Percentiles rank a stretch among this genome's conserved stretches.
These are phyloP conservation scores for Cyclotella sp. DNA, from an alignment of 108 stramenopile species.

Conservation along the genomic window DNA sequence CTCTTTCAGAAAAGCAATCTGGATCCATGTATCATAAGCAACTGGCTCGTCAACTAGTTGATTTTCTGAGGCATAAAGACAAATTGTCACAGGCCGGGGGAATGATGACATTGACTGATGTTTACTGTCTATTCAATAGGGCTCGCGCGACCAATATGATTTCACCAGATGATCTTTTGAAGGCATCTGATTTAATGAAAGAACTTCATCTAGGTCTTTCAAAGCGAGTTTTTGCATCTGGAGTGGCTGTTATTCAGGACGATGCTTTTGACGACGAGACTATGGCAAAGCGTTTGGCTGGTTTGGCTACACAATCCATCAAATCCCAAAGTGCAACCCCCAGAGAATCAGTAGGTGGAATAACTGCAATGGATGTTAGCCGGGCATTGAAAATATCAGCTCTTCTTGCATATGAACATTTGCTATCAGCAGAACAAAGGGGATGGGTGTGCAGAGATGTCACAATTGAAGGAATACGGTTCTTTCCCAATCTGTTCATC, in stretches of 20 bases:
- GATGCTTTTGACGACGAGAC: constrained; percentile 62
- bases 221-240: constrained; percentile 79
- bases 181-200: constrained; percentile 75
- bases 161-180: constrained; percentile 93
- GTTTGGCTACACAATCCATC: constrained; percentile 48
- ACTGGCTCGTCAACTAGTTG: constrained; percentile 95
- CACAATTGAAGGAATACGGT: constrained; percentile 80
- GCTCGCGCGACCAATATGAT: constrained; percentile 96
- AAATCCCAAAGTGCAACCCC: neutral
- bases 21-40: constrained; percentile 84
- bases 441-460: constrained; percentile 87
- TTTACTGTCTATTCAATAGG: constrained; percentile 91
- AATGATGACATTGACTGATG: constrained; percentile 86
- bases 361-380: constrained; percentile 70
- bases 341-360: constrained; percentile 35
- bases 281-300: constrained; percentile 64
- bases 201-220: constrained; percentile 81
- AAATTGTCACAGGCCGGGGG: constrained; percentile 62
- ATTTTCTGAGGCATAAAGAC: constrained; percentile 77
- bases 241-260: constrained; percentile 89
- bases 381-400: constrained; percentile 70
- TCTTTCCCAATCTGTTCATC: constrained; percentile 82
- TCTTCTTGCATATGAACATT: constrained; percentile 84
- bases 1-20: constrained; percentile 80
- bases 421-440: constrained; percentile 78